A percentile compares a stretch with the other conserved stretches of the same genome.
These are phyloP conservation scores for Lactarius tabidus DNA, from an alignment of 768 basidiomycete genomes.

Conservation along the genomic window DNA sequence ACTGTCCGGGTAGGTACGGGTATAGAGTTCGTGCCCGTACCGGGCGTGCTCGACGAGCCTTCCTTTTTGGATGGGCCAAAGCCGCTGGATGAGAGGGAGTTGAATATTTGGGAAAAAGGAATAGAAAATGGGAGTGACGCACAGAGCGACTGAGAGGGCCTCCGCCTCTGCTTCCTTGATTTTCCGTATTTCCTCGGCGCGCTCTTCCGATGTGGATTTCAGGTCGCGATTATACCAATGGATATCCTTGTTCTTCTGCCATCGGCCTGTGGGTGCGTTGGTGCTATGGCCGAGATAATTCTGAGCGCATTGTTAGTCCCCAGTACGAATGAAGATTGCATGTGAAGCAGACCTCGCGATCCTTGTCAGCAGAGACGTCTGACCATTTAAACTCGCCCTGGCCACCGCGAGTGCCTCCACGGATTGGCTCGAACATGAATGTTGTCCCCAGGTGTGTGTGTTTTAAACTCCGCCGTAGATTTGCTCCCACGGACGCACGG, in stretches of 20 bases:
- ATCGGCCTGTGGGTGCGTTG: conserved; percentile 91
- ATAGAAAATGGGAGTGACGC: conserved; percentile 29
- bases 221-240: conserved; percentile 88
- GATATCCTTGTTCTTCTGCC: conserved; percentile 97
- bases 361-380: conserved; percentile 89
- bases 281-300: conserved; percentile 94
- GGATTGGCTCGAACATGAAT: conserved; percentile 76
- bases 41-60: conserved; percentile 22
- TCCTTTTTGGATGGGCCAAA: conserved; percentile 53
- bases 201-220: conserved; percentile 41
- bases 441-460: neutral
- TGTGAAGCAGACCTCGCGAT: conserved; percentile 64
- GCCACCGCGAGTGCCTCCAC: conserved; percentile 88
- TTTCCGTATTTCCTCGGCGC: conserved; percentile 68
- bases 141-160: conserved; percentile 78
- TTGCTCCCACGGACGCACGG: conserved; percentile 17
- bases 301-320: conserved; percentile 36
- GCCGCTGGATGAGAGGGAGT: conserved; percentile 44
- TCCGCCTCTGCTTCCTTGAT: conserved; percentile 90
- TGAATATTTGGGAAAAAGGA: neutral
- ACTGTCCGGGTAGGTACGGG: conserved; percentile 24
- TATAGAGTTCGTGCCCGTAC: conserved; percentile 33
- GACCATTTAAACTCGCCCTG: conserved; percentile 91
- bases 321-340: neutral
- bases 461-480: neutral